Base-by-base conservation (phyloP, 2,329 filamentous ascomycete species). In the Arthrobotrys entomopaga region DNA sequence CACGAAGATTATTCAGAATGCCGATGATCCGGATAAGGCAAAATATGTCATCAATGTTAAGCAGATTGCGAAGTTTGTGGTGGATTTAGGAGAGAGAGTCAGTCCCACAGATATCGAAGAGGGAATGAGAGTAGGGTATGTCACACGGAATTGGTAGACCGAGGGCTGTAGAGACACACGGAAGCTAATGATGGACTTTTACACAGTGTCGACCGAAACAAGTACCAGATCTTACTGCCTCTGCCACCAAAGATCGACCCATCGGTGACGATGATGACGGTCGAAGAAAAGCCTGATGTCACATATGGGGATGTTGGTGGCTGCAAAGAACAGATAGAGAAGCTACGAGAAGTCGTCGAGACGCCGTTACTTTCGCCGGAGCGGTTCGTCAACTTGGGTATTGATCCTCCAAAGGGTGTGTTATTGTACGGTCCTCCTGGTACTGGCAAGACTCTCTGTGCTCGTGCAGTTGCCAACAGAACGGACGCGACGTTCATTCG, bases 11-110 rank as follows among this genome's bases (percentile, higher is more conserved):
- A 99, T 99, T 79, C 89, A 93, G 75, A 94, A 98, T 81, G 93
- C 97, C 82, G 94, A 95, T 83, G 93, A 98, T 81, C 86, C 92
- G 75, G 91, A 96, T 77, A 99, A 99, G 88, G 96, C 91, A 88
- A 99, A 98, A 89, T 99, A 99, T 85, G 93, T 99, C 80, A 99
- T 99, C 87, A 99, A 99, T 83, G 94, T 99, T 79, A 99, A 99
- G 86, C 95, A 99, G 83, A 99, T 99, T 80, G 95, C 95, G 80
- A 99, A 99, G 84, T 99, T 99, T 80, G 95, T 99, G 58, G 95
- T 99, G 77, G 95, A 97, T 83, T 88, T 99, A 60, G 95, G 95
- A 79, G 95, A 99, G 81, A 90, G 95, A 77, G 95, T 99, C 79
- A 96, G 91, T 80, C 95, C 95, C 57, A 98, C 95, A 78, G 95